These are phyloP conservation scores for Saccharomycopsis sp. DNA, from an alignment of 805 yeast species.

Conservation along the genomic window DNA sequence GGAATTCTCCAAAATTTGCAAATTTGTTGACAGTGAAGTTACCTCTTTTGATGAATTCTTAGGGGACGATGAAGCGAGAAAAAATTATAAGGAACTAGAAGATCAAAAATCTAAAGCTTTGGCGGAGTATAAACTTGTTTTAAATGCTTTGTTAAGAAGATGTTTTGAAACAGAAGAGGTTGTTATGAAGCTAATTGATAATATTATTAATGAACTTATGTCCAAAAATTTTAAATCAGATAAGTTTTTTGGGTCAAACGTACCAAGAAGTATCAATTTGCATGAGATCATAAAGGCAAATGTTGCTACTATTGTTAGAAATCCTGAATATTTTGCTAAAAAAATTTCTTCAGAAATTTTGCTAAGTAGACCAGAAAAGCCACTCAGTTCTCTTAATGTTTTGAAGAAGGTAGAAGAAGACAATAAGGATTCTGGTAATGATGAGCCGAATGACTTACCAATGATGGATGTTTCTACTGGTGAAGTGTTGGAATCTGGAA, in stretches of 20 bases:
- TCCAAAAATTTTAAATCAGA: slow-evolving; percentile 4
- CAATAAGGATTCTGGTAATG: neutral
- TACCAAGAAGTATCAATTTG: slow-evolving; percentile 16
- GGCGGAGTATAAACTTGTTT: slow-evolving; percentile 33
- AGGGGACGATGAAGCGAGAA: too few relatives aligned
- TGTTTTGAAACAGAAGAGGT: slow-evolving; percentile 54
- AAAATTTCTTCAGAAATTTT: neutral
- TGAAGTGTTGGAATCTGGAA: slow-evolving; percentile 4
- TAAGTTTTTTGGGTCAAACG: slow-evolving; percentile 26
- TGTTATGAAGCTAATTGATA: slow-evolving; percentile 37
- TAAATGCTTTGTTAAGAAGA: slow-evolving; percentile 49
- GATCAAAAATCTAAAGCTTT: slow-evolving; percentile 5
- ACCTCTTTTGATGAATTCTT: neutral
- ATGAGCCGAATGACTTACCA: slow-evolving; percentile 16
- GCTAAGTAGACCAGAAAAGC: neutral
- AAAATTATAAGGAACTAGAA: neutral
- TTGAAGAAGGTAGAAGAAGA: neutral
- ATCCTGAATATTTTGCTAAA: slow-evolving; percentile 34
- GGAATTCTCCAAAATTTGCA: slow-evolving; percentile 2
- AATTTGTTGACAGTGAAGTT: neutral
- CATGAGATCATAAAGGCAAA: slow-evolving; percentile 37
- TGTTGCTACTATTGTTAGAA: slow-evolving; percentile 34
- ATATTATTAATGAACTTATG: slow-evolving; percentile 34
- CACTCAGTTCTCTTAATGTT: neutral
- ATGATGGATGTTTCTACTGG: slow-evolving; percentile 20